phyloP scores from a whole-genome alignment of 371 early-diverging fungal species.

The Parasitella parasitica region DNA sequence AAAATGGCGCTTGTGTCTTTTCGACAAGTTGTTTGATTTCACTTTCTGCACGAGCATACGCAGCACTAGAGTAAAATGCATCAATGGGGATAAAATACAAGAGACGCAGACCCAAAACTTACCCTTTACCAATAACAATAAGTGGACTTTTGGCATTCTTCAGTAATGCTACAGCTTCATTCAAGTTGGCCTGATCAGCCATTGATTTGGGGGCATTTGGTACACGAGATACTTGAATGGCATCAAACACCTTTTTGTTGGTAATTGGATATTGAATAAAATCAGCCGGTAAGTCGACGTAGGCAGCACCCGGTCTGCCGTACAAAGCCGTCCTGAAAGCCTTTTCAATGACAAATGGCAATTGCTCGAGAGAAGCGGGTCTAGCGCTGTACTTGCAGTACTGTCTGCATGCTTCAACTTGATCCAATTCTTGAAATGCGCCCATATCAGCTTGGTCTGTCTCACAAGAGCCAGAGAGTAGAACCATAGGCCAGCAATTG shows the following conservation, averaged over 20 bases:
- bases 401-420: slow-evolving; percentile 66
- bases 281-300: slow-evolving; percentile 78
- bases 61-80: slow-evolving; percentile 38
- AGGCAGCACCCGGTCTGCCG: slow-evolving; percentile 75
- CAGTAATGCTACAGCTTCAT: slow-evolving; percentile 34
- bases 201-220: slow-evolving; percentile 40
- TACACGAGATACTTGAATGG: slow-evolving; percentile 25
- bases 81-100: neutral
- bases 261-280: slow-evolving; percentile 58
- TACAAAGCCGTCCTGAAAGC: slow-evolving; percentile 56
- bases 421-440: slow-evolving; percentile 79
- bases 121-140: slow-evolving; percentile 80
- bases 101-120: slow-evolving; percentile 5
- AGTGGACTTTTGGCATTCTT: slow-evolving; percentile 61
- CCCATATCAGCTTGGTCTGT: slow-evolving; percentile 63
- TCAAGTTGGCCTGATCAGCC: slow-evolving; percentile 43
- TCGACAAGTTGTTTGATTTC: slow-evolving; percentile 60
- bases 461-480: slow-evolving; percentile 63
- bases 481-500: slow-evolving; percentile 71
- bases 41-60: slow-evolving; percentile 69
- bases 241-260: slow-evolving; percentile 18
- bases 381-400: slow-evolving; percentile 70
- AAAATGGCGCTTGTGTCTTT: slow-evolving; percentile 60
- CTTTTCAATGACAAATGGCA: slow-evolving; percentile 59
- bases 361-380: slow-evolving; percentile 49